phyloP scores from a whole-genome alignment of 2,329 filamentous ascomycete genomes.

The Colletotrichum somersetense region DNA sequence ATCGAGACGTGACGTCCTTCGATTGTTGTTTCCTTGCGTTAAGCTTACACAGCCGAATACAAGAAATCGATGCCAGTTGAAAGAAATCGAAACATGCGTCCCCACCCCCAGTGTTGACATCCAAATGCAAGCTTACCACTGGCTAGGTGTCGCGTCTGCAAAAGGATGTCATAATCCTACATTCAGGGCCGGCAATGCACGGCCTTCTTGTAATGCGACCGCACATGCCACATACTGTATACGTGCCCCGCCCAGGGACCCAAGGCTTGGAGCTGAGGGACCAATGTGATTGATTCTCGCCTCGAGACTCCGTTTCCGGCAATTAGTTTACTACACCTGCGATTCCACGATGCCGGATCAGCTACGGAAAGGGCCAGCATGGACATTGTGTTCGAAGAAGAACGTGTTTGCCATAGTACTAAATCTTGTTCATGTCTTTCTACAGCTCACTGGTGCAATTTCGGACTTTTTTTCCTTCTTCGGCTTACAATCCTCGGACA shows the following conservation, averaged over 20 bases:
- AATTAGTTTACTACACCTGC: neutral
- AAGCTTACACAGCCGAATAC: neutral
- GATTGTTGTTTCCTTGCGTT: neutral
- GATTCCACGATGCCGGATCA: neutral
- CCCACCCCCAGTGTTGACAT: neutral
- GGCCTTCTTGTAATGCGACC: conserved; percentile 13
- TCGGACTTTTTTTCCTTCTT: neutral
- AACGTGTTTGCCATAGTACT: neutral
- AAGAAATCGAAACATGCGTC: conserved; percentile 4
- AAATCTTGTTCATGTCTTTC: conserved; percentile 2
- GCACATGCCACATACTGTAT: conserved; percentile 10
- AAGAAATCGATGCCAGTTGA: conserved; percentile 6
- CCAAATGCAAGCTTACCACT: conserved; percentile 15
- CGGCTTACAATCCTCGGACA: conserved; percentile 1
- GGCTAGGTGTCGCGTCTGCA: conserved; percentile 20
- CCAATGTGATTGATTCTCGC: neutral
- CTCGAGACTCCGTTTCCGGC: conserved; percentile 1
- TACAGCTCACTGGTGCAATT: neutral
- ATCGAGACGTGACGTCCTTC: neutral
- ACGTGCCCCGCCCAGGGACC: conserved; percentile 4
- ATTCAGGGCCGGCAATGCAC: conserved; percentile 22
- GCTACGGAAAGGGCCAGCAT: neutral
- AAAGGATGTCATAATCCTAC: conserved; percentile 8
- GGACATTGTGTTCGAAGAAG: neutral
- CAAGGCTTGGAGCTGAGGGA: neutral